Percentiles rank a stretch among this genome's conserved stretches.
Conservation (phyloP, 139 green algal species). For the Chlamydomonas schloesseri region DNA sequence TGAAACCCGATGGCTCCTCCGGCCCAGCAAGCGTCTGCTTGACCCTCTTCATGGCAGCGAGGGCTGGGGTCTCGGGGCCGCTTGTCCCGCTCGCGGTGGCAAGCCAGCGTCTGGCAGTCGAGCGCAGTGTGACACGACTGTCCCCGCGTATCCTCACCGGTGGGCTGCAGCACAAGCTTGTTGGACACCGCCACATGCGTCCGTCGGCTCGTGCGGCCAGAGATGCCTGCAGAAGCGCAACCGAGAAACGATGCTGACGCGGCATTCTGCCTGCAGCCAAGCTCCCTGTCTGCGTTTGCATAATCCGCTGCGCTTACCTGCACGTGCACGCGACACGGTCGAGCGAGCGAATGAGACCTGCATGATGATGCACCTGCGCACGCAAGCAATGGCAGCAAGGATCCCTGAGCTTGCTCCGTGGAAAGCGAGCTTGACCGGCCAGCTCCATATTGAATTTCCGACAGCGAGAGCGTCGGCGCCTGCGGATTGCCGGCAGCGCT, state of each 20-base stretch:
- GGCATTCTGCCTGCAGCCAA: not conserved
- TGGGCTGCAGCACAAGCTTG: slow-evolving; percentile 29
- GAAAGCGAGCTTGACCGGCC: too few species aligned
- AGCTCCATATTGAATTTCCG: too few species aligned
- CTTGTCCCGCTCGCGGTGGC: not conserved
- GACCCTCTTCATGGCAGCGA: not conserved
- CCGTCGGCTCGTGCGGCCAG: not conserved
- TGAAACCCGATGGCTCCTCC: not conserved
- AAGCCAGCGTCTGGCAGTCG: too few species aligned
- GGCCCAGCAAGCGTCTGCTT: too few species aligned
- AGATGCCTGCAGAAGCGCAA: not conserved
- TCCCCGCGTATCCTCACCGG: not conserved
- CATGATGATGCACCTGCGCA: not conserved
- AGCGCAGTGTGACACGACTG: not conserved
- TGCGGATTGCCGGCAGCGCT: too few species aligned
- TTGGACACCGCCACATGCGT: slow-evolving; percentile 10
- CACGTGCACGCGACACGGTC: not conserved
- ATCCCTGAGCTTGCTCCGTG: too few species aligned
- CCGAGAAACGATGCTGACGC: not conserved
- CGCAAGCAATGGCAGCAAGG: too few species aligned
- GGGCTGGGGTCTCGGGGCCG: too few species aligned
- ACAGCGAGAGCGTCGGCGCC: too few species aligned
- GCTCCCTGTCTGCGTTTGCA: too few species aligned
- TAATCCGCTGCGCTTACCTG: not conserved
- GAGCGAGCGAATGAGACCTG: not conserved